Conservation (phyloP, 176 grass and related monocot genomes). For the barley (Hordeum vulgare) region MorexV3_pseudomolecules_assembly NC_058520.1:565552650-565553149, state of each 20-base stretch:
- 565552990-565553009: constrained; percentile 41
- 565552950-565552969: constrained; percentile 86
- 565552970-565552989: constrained; percentile 53
- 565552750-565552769: not conserved
- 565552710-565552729: constrained; percentile 34
- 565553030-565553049: constrained; percentile 41
- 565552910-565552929: constrained; percentile 67
- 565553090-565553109: not conserved
- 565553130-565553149: not conserved
- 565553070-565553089: not conserved
- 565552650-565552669: constrained; percentile 87
- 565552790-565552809: not conserved
- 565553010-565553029: constrained; percentile 42
- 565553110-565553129: not conserved
- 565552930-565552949: constrained; percentile 74
- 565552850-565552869: not conserved
- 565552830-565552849: too few species aligned
- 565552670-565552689: constrained; percentile 75
- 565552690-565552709: constrained; percentile 95
- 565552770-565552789: not conserved
- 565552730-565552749: not conserved
- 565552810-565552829: not conserved
- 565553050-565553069: not conserved
- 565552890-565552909: constrained; percentile 75
- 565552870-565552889: constrained; percentile 14